Conservation (phyloP, 495 filamentous ascomycete species). For the Hyaloscypha finlandica region DNA sequence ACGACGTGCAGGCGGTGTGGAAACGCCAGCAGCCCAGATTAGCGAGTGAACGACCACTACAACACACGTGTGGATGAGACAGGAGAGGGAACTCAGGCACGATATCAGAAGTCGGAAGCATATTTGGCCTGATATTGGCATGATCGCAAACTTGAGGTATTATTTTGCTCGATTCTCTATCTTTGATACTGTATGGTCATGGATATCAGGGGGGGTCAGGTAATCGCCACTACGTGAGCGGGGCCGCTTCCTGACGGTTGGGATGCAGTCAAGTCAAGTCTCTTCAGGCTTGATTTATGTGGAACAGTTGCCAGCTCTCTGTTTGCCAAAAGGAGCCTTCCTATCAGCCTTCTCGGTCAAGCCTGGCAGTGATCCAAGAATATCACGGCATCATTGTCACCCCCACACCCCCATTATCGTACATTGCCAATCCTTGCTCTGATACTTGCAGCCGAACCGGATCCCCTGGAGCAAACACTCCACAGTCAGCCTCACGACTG, state of each 20-base stretch:
- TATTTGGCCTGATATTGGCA: neutral
- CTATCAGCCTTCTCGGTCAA: no score
- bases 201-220: neutral
- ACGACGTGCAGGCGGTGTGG: constrained; percentile 25
- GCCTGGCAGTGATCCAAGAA: no score
- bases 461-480: neutral
- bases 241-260: neutral
- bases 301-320: no score
- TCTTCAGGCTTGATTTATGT: neutral
- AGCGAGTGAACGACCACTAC: constrained; percentile 11
- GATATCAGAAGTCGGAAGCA: neutral
- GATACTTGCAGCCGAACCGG: neutral
- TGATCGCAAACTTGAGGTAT: neutral
- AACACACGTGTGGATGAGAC: constrained; percentile 8
- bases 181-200: neutral
- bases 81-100: neutral
- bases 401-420: neutral
- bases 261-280: neutral
- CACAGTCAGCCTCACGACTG: neutral
- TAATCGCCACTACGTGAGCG: neutral
- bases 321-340: no score
- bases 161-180: neutral
- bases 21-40: neutral
- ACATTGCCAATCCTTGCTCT: neutral
- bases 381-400: no score